Conservation (phyloP, 176 grass and related monocot genomes). For the Avena eriantha region DNA sequence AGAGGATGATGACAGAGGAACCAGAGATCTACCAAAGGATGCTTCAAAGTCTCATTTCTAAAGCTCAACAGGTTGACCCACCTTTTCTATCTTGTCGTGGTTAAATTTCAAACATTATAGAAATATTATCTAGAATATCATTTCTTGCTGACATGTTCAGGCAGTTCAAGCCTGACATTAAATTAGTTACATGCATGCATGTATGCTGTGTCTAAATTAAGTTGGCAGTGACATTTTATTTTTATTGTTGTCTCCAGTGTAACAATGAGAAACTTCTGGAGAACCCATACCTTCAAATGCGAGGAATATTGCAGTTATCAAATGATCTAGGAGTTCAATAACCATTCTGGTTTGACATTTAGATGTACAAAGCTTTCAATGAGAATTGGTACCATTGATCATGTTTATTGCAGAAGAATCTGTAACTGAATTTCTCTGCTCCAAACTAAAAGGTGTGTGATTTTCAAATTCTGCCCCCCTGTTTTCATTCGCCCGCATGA, state of each 20-base stretch:
- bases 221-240: conserved; percentile 39
- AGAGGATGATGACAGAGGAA: conserved; percentile 99
- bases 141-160: conserved; percentile 33
- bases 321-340: conserved; percentile 85
- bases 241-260: conserved; percentile 52
- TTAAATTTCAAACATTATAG: background rate
- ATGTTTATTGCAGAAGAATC: conserved; percentile 52
- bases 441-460: conserved; percentile 38
- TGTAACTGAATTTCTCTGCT: conserved; percentile 35
- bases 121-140: conserved; percentile 31
- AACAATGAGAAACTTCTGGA: conserved; percentile 99
- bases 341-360: conserved; percentile 37
- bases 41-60: conserved; percentile 95
- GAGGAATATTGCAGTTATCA: conserved; percentile 87
- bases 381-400: conserved; percentile 36
- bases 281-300: conserved; percentile 99
- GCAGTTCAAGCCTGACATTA: background rate
- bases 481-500: background rate
- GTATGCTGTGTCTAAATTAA: conserved; percentile 27
- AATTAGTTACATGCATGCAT: conserved; percentile 7
- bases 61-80: conserved; percentile 82
- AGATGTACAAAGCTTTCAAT: conserved; percentile 38
- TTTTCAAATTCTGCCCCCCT: background rate
- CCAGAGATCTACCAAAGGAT: conserved; percentile 89
- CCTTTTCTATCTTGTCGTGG: background rate